A percentile compares a stretch with the other conserved stretches of the same genome.
These are phyloP conservation scores for Salix caprea DNA, from an alignment of 345 rosid species.

Conservation along the genomic window DNA sequence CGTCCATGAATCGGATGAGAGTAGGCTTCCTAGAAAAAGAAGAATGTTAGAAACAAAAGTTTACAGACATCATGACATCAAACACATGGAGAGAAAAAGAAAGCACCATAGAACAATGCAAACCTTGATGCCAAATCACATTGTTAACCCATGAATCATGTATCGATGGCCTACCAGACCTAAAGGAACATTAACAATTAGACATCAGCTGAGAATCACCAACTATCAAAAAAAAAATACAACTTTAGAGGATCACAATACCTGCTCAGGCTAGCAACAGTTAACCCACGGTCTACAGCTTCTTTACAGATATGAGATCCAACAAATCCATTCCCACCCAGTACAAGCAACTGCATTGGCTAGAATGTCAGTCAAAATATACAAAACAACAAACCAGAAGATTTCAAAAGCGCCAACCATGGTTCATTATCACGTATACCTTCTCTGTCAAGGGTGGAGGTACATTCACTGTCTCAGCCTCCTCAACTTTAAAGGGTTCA, in stretches of 20 bases:
- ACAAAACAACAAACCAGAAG: neutral
- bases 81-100: neutral
- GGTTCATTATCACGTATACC: constrained; percentile 31
- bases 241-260: constrained; percentile 18
- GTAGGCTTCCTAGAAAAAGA: constrained; percentile 58
- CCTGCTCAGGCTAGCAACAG: constrained; percentile 97
- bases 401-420: neutral
- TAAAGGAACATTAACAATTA: constrained; percentile 12
- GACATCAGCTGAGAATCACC: neutral
- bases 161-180: constrained; percentile 78
- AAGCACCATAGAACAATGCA: constrained; percentile 7
- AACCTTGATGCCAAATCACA: constrained; percentile 90
- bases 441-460: constrained; percentile 81
- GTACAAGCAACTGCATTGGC: constrained; percentile 70
- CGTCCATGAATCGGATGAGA: constrained; percentile 74
- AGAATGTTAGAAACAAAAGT: constrained; percentile 1
- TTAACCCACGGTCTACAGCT: constrained; percentile 69
- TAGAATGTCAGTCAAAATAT: constrained; percentile 6
- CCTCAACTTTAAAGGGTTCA: constrained; percentile 74
- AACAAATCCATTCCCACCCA: constrained; percentile 98
- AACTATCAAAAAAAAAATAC: neutral
- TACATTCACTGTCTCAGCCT: constrained; percentile 76
- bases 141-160: constrained; percentile 72
- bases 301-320: constrained; percentile 88
- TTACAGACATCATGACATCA: neutral